Base-by-base conservation (phyloP, 768 basidiomycete species). In the Leccinum imitatum region DNA sequence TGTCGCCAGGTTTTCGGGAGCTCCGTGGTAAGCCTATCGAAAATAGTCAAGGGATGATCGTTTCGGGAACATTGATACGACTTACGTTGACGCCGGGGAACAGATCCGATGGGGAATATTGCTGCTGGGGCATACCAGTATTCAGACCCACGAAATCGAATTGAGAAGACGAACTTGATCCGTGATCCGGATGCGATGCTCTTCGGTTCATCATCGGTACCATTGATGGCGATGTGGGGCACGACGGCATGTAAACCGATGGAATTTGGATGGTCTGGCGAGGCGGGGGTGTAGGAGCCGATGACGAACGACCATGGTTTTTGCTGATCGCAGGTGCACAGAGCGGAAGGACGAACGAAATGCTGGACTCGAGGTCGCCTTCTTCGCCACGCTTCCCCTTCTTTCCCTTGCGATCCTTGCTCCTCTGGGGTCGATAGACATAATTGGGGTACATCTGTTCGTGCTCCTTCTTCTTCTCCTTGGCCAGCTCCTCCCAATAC, bases 401-500 rank as follows among this genome's bases (percentile, higher is more conserved):
- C 65, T 79, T 79, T 27, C 78, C 80, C 68, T 84, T 86, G 74
- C 69, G 78, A 35, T 75, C 73, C 62, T 76, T 75, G 17, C 65
- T 73, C 55, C 88, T 79, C 73, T 89, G 87, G 87, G 89, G 89
- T 9, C 89, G 86, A 69, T 90, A 91, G 30, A 90, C 88, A 73
- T 91, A 91, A 72, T 85, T 80, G 66, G 90, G 89, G 64, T 90
- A 87, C 78, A 84, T 77, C 69, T 79, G 76, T 76, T 87, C 87
- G 73, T 90, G 87, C 77, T 91, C 88, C 77, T 83, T 84, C 80
- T 90, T 89, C 78, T 85, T 87, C 74, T 87, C 85, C 79, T 87
- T 88, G 14, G 90, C 90, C 64, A 87, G 73, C 57, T 84, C 80
- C 76, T 91, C 89, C 90, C 90, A 91, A 67, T 84, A 81, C 67